These are phyloP conservation scores for Cubamyces sp. DNA, from an alignment of 768 basidiomycete genomes.

Conservation along the genomic window DNA sequence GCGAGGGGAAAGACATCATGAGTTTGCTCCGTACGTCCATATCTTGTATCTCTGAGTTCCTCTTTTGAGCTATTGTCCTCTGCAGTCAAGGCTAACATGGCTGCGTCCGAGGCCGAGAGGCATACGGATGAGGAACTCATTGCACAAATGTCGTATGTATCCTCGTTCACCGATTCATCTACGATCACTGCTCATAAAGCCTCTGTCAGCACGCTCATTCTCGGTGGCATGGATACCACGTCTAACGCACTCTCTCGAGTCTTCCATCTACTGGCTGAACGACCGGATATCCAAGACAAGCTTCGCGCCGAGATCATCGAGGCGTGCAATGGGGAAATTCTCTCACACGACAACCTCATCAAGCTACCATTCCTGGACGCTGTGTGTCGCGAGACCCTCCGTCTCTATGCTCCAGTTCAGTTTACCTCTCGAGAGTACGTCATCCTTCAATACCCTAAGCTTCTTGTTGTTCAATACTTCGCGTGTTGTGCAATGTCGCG, in stretches of 20 bases:
- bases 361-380: conserved; percentile 64
- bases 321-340: conserved; percentile 34
- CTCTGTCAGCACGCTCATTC: conserved; percentile 24
- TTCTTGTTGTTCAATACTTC: conserved; percentile 15
- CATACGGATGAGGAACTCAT: conserved; percentile 19
- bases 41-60: too few relatives aligned
- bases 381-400: conserved; percentile 60
- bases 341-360: conserved; percentile 28
- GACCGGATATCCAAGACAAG: conserved; percentile 39
- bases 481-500: neutral
- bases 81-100: conserved; percentile 29
- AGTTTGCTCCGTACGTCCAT: conserved; percentile 46
- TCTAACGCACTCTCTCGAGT: conserved; percentile 25
- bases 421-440: conserved; percentile 5
- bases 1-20: conserved; percentile 51
- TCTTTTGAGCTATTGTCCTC: neutral
- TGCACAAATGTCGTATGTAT: conserved; percentile 25
- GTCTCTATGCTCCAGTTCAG: conserved; percentile 40
- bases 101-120: conserved; percentile 14
- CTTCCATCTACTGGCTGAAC: conserved; percentile 28
- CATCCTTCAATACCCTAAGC: conserved; percentile 25
- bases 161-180: neutral
- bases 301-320: conserved; percentile 23
- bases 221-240: conserved; percentile 32
- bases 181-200: too few relatives aligned